These are phyloP conservation scores for Cutaneotrichosporon sp. DNA, from an alignment of 1,284 basidiomycete genomes.

Conservation along the genomic window DNA sequence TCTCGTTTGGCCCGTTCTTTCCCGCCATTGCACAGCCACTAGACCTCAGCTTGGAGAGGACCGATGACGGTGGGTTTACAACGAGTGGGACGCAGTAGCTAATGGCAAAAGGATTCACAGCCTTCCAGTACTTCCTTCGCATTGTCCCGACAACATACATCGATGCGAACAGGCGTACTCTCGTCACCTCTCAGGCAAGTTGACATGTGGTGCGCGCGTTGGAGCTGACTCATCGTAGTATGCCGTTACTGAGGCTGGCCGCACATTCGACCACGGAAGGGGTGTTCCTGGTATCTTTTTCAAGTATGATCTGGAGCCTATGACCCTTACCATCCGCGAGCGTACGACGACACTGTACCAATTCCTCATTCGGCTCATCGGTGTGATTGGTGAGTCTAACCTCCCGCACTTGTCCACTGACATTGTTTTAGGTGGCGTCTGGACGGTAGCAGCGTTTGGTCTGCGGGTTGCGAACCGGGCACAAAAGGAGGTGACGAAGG, in stretches of 20 bases:
- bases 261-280: constrained; percentile 66
- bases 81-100: not conserved
- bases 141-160: constrained; percentile 94
- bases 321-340: constrained; percentile 77
- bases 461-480: constrained; percentile 45
- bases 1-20: constrained; percentile 94
- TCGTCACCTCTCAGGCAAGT: constrained; percentile 60
- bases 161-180: constrained; percentile 56
- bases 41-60: constrained; percentile 80
- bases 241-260: constrained; percentile 87
- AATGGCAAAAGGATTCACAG: constrained; percentile 65
- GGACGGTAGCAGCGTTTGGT: constrained; percentile 48
- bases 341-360: constrained; percentile 75
- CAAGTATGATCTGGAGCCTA: constrained; percentile 92
- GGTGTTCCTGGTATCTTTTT: constrained; percentile 92
- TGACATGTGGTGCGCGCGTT: too few species aligned
- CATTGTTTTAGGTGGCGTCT: constrained; percentile 41
- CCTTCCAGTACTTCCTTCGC: constrained; percentile 93
- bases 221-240: constrained; percentile 59
- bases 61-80: constrained; percentile 45
- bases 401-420: not conserved
- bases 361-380: constrained; percentile 67
- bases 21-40: constrained; percentile 92
- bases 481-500: constrained; percentile 40
- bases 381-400: constrained; percentile 33